Conservation (phyloP, 371 early-diverging fungal species). For the Nematocida sp. region DNA sequence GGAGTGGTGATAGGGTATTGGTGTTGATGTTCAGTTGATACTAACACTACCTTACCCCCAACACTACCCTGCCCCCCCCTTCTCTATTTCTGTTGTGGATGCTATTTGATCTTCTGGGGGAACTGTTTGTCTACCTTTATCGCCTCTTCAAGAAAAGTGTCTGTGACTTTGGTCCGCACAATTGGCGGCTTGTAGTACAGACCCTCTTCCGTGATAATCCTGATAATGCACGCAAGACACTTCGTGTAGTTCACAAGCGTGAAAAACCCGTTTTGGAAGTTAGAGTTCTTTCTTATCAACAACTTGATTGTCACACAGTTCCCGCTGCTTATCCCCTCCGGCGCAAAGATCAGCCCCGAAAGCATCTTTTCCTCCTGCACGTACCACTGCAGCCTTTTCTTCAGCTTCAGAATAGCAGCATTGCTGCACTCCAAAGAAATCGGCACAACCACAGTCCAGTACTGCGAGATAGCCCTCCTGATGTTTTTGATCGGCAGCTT, state of each 20-base stretch:
- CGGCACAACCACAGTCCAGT: conserved; percentile 50
- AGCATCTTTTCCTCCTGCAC: conserved; percentile 42
- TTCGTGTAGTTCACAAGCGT: conserved; percentile 62
- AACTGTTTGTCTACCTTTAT: no score
- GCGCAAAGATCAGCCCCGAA: conserved; percentile 45
- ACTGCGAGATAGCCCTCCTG: conserved; percentile 58
- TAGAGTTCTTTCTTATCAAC: conserved; percentile 59
- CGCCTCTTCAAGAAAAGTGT: conserved; percentile 2
- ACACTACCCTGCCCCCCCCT: no score
- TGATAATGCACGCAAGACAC: conserved; percentile 52
- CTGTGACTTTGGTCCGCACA: conserved; percentile 18
- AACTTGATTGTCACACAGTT: conserved; percentile 45
- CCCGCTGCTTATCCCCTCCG: conserved; percentile 35
- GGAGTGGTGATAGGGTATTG: no score
- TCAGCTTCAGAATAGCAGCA: conserved; percentile 46
- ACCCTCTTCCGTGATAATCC: conserved; percentile 45
- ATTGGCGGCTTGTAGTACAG: conserved; percentile 51
- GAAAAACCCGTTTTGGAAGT: conserved; percentile 65
- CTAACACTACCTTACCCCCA: no score
- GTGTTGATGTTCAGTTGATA: no score
- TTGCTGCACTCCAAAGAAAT: conserved; percentile 47
- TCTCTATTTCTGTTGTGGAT: no score
- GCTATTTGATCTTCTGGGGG: no score
- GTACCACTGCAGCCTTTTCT: conserved; percentile 47
- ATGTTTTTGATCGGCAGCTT: conserved; percentile 58